phyloP scores from a whole-genome alignment of 495 filamentous ascomycete genomes.

The Rhypophila decipiens region DNA sequence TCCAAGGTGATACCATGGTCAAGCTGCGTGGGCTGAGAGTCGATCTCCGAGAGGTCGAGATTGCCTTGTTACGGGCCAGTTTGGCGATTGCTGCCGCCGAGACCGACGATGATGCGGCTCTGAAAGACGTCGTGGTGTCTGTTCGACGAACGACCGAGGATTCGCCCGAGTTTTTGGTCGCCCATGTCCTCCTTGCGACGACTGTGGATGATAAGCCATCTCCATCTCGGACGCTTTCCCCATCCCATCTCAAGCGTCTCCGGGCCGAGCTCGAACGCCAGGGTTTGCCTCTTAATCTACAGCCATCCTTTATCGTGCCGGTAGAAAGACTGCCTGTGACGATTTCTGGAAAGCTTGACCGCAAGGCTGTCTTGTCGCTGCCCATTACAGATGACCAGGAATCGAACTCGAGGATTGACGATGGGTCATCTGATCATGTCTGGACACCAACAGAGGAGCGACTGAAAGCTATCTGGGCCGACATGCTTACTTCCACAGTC shows the following conservation, averaged over 20 bases:
- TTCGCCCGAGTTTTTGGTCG: slow-evolving; percentile 23
- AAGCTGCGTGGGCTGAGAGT: slow-evolving; percentile 49
- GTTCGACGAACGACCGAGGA: slow-evolving; percentile 10
- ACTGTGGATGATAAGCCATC: neutral
- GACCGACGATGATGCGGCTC: slow-evolving; percentile 4
- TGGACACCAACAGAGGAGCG: neutral
- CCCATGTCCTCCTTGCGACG: slow-evolving; percentile 23
- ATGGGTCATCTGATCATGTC: neutral
- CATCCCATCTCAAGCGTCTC: slow-evolving; percentile 12
- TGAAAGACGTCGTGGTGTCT: slow-evolving; percentile 31
- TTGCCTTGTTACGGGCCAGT: too few species aligned
- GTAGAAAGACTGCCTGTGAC: slow-evolving; percentile 37
- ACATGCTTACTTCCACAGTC: neutral
- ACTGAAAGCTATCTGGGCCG: neutral
- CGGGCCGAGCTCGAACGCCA: slow-evolving; percentile 1
- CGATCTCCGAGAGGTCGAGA: slow-evolving; percentile 46
- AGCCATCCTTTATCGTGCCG: slow-evolving; percentile 30
- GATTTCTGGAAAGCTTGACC: slow-evolving; percentile 37
- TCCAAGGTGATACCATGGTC: slow-evolving; percentile 42
- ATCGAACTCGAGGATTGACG: neutral
- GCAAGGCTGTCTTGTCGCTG: slow-evolving; percentile 29
- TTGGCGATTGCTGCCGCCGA: slow-evolving; percentile 10
- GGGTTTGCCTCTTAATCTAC: slow-evolving; percentile 45
- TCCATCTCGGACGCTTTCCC: neutral
- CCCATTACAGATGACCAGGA: neutral